Evolutionary conservation across 495 filamentous ascomycete species (phyloP).

Genomic region (Penicillium macrosclerotiorum): DNA sequence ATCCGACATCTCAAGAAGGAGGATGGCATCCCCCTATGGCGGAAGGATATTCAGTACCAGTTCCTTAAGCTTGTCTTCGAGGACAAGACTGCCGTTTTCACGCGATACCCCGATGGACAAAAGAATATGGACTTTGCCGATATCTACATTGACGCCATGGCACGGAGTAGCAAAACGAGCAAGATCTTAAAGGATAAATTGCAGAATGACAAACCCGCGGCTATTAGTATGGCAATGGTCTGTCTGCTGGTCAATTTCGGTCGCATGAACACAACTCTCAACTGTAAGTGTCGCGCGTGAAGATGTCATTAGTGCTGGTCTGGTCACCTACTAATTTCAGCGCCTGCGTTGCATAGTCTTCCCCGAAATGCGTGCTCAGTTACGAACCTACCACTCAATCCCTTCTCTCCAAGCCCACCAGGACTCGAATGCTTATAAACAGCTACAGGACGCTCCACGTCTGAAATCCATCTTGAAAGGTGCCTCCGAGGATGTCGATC

Average conservation of each 20-base stretch:
- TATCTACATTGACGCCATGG: constrained; percentile 98
- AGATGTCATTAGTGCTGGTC: too few species aligned
- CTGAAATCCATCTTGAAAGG: constrained; percentile 98
- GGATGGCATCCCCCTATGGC: constrained; percentile 93
- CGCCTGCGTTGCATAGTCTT: constrained; percentile 65
- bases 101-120: constrained; percentile 69
- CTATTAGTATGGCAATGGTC: constrained; percentile 98
- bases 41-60: constrained; percentile 96
- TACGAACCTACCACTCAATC: constrained; percentile 97
- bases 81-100: constrained; percentile 80
- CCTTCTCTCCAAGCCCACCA: constrained; percentile 92
- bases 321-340: constrained; percentile 24
- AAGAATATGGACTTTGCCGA: constrained; percentile 86
- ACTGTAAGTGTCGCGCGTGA: too few species aligned
- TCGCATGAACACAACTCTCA: constrained; percentile 97
- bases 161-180: constrained; percentile 96
- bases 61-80: constrained; percentile 92
- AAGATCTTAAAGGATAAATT: constrained; percentile 98
- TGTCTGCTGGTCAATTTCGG: constrained; percentile 96
- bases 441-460: constrained; percentile 92
- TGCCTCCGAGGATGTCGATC: constrained; percentile 86
- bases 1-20: constrained; percentile 96
- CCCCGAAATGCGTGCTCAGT: constrained; percentile 97
- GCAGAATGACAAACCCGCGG: constrained; percentile 84
- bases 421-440: constrained; percentile 95